Evolutionary conservation across 2,329 filamentous ascomycete genomes (phyloP), one percentile per base, ranked within the genome.

Genomic region (Orbilia ellipsospora): DNA sequence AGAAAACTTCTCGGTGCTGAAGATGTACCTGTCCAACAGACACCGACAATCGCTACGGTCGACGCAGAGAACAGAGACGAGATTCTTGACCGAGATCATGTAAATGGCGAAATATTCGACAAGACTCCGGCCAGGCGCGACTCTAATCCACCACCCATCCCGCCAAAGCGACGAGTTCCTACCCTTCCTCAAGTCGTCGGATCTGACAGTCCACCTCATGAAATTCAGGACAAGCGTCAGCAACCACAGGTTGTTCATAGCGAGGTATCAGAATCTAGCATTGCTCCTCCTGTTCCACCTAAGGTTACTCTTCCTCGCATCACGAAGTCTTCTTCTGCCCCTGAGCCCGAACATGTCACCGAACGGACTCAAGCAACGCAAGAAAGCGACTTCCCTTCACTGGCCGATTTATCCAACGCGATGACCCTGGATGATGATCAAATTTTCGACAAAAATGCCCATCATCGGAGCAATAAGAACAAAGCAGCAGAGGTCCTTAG

Each of bases 121-220:
- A 61, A 50, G 44, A 10, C 23, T 4, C 7, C 40, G 13, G n/a
- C 15, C 6, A 48, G 31, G 15, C 18, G 44, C 5, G 13, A 4
- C 18, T 50, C 57, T 8, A 26, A 23, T 28, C 42, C 57, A 16
- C 63, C 63, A 36, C 63, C 70, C 6, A 45, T 74, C 63, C 56
- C 63, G 13, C 36, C 57, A 8, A 68, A 74, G 23, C 12, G 26
- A 28, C 63, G 57, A 15, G 26, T 23, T 12, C 23, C 50, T 15
- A 18, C 40, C 28, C 26, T 36, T 23, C 51, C 50, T 50, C 6
- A 36, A 7, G 31, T 68, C 31, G 44, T 74, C 26, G 70, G 70
- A 45, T 74, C 70, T 12, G 42, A 67, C 13, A 74, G 57, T n/a
- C 70, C 70, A 18, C 70, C 70, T 44, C 57, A 48, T n/a, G 63